These are phyloP conservation scores for Rhodotorula graminis DNA, from an alignment of 768 basidiomycete species.

Conservation along the genomic window DNA sequence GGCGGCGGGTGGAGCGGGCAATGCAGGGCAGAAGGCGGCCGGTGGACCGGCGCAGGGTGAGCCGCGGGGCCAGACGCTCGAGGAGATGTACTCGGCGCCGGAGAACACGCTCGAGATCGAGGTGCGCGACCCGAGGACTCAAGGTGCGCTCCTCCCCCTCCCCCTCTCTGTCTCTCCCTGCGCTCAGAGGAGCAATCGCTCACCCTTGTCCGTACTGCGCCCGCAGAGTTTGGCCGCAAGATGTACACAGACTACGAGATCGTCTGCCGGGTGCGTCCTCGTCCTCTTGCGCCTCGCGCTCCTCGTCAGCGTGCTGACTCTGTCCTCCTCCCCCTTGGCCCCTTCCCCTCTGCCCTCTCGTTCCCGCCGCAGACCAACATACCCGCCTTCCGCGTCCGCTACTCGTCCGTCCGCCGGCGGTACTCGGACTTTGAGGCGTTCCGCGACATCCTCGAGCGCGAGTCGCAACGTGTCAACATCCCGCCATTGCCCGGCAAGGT, in stretches of 20 bases:
- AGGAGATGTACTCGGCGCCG: slow-evolving; percentile 97
- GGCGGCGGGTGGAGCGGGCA: not conserved
- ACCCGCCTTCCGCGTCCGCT: slow-evolving; percentile 91
- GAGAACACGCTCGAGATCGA: slow-evolving; percentile 98
- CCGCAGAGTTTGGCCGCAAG: slow-evolving; percentile 84
- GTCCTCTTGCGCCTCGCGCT: too few species aligned
- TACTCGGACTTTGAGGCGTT: slow-evolving; percentile 96
- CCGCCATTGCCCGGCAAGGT: slow-evolving; percentile 96
- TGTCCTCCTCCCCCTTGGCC: not conserved
- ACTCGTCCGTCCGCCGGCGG: slow-evolving; percentile 77
- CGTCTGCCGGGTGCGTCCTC: slow-evolving; percentile 73
- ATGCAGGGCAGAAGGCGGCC: too few species aligned
- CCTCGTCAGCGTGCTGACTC: not conserved
- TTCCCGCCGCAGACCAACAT: slow-evolving; percentile 79
- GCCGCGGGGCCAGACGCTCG: slow-evolving; percentile 55
- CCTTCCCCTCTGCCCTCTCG: not conserved
- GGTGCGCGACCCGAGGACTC: slow-evolving; percentile 92
- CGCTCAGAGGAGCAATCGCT: not conserved
- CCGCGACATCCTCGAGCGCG: slow-evolving; percentile 93
- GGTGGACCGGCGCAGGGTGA: not conserved
- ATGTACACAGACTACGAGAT: slow-evolving; percentile 99
- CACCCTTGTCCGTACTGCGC: not conserved
- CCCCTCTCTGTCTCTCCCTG: too few species aligned
- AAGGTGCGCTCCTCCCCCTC: slow-evolving; percentile 58
- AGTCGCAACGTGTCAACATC: slow-evolving; percentile 95